These are phyloP conservation scores for Phytophthora sojae DNA, from an alignment of 352 stramenopile genomes.

Conservation along the genomic window DNA sequence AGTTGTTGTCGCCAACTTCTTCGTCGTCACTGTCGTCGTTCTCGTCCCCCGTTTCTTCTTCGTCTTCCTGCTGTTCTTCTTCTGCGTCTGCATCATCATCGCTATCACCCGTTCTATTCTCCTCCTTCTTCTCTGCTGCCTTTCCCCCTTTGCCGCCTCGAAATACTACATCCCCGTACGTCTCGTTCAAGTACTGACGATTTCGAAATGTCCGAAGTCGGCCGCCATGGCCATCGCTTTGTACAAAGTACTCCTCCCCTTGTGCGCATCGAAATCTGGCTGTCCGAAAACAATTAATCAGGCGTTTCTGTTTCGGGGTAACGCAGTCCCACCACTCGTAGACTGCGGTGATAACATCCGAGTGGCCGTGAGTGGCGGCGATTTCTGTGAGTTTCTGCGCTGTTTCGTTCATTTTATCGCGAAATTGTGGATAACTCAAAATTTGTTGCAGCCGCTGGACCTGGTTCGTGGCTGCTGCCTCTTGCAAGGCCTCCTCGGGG, in stretches of 20 bases:
- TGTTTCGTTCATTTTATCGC: constrained; percentile 5
- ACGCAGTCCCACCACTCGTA: constrained; percentile 7
- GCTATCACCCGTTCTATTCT: not conserved
- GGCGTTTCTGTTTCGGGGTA: not conserved
- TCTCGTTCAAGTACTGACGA: constrained; percentile 14
- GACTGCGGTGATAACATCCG: not conserved
- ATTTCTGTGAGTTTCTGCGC: constrained; percentile 6
- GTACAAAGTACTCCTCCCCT: not conserved
- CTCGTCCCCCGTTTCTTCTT: too few species aligned
- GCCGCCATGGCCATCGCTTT: not conserved
- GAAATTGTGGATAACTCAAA: not conserved
- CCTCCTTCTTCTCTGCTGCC: not conserved
- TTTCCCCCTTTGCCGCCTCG: not conserved
- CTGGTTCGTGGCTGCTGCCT: constrained; percentile 5
- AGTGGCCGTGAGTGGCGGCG: not conserved
- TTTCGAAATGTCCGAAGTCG: not conserved
- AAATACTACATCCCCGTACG: not conserved
- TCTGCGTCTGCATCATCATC: not conserved
- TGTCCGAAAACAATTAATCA: not conserved
- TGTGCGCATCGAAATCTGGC: not conserved
- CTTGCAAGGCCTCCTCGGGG: constrained; percentile 1
- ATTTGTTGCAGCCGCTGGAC: not conserved
- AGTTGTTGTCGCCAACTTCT: not conserved
- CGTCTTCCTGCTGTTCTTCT: not conserved
- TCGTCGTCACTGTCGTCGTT: not conserved